Evolutionary conservation across 352 stramenopile genomes (phyloP).

Genomic region (Globisporangium canariense): DNA sequence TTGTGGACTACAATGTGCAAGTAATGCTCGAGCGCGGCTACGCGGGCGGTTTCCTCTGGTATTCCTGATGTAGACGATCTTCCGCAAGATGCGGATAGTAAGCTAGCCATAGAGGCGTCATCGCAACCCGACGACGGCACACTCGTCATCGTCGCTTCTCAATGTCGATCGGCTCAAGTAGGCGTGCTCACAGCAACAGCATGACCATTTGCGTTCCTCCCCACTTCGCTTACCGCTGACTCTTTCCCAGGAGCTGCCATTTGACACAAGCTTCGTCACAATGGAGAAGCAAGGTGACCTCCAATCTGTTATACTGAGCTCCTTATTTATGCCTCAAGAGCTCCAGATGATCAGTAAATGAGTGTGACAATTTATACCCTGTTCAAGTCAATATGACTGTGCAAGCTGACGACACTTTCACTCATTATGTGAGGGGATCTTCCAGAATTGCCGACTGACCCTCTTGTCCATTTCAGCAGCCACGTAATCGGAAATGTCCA

Average conservation of each 20-base stretch:
- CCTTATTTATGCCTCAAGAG: not conserved
- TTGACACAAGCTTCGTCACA: not conserved
- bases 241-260: not conserved
- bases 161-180: not conserved
- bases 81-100: not conserved
- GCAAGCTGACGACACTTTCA: not conserved
- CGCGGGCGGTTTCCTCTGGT: conserved; percentile 45
- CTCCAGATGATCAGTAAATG: not conserved
- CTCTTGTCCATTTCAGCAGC: too few species aligned
- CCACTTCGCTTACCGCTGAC: not conserved
- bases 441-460: not conserved
- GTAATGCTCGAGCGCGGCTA: conserved; percentile 39
- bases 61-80: not conserved
- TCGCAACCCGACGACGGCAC: too few species aligned
- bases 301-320: not conserved
- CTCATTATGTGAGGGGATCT: not conserved
- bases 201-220: not conserved
- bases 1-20: conserved; percentile 46
- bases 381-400: not conserved
- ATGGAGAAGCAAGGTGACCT: not conserved
- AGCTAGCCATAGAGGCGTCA: too few species aligned
- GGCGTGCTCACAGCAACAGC: not conserved
- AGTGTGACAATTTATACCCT: not conserved
- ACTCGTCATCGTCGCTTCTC: not conserved
- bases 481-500: not conserved